phyloP scores from a whole-genome alignment of 345 rosid species.

The Geranium brycei region DNA sequence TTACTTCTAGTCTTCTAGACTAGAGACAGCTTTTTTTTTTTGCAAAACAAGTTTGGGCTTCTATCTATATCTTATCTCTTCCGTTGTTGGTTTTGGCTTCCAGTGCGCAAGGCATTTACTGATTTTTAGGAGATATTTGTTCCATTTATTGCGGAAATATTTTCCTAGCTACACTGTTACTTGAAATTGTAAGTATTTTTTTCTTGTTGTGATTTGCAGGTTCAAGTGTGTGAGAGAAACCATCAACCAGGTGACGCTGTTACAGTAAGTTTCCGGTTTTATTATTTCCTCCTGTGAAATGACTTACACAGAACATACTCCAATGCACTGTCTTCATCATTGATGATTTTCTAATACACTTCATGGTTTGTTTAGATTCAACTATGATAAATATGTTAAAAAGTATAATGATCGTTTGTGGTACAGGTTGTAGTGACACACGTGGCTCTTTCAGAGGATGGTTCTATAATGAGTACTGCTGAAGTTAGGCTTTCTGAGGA shows the following conservation, averaged over 20 bases:
- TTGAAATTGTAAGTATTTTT: neutral
- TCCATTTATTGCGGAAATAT: no score
- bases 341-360: no score
- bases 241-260: slow-evolving; percentile 89
- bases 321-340: neutral
- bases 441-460: slow-evolving; percentile 69
- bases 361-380: no score
- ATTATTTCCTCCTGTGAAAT: neutral
- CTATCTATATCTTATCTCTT: no score
- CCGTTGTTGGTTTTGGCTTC: no score
- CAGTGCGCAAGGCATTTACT: no score
- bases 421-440: slow-evolving; percentile 58
- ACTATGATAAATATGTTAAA: no score
- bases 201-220: slow-evolving; percentile 28
- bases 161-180: no score
- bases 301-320: neutral
- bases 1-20: no score
- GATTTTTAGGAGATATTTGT: no score
- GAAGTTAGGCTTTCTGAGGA: slow-evolving; percentile 86
- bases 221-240: slow-evolving; percentile 93
- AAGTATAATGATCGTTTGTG: neutral
- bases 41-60: no score
- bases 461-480: slow-evolving; percentile 67
- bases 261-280: slow-evolving; percentile 40
- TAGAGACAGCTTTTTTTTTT: no score